A percentile compares a stretch with the other conserved stretches of the same genome.
Evolutionary conservation across 441 rosid species (phyloP).

Genomic region (Cnidoscolus chayamansa): DNA sequence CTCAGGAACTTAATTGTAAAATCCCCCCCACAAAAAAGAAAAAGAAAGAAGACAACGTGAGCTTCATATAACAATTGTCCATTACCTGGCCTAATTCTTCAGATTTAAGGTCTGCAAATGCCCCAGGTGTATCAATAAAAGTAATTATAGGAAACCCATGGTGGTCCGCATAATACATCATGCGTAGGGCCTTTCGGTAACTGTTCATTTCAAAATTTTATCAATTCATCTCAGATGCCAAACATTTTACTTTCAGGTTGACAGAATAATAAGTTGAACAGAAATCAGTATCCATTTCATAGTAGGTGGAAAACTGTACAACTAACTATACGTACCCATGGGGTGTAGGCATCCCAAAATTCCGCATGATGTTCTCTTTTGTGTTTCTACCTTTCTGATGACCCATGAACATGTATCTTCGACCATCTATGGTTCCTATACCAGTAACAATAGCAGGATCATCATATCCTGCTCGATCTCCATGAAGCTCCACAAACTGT

Average conservation of each 20-base stretch:
- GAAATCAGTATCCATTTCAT: conserved; percentile 10
- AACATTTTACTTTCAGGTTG: background rate
- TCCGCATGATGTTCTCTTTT: conserved; percentile 83
- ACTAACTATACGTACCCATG: conserved; percentile 63
- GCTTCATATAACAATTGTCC: conserved; percentile 6
- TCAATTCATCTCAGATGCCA: conserved; percentile 9
- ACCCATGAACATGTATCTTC: conserved; percentile 85
- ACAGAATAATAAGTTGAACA: background rate
- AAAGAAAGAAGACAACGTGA: background rate
- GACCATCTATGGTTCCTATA: conserved; percentile 81
- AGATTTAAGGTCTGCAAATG: conserved; percentile 78
- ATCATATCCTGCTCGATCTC: conserved; percentile 94
- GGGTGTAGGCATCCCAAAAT: conserved; percentile 99
- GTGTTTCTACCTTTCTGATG: conserved; percentile 98
- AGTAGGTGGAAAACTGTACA: conserved; percentile 8
- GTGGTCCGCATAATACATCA: conserved; percentile 94
- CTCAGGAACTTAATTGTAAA: no score
- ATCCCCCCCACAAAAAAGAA: background rate
- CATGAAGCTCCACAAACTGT: conserved; percentile 96
- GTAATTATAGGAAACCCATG: conserved; percentile 91
- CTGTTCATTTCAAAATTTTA: conserved; percentile 37
- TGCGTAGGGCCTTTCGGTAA: conserved; percentile 86
- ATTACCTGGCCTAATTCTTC: conserved; percentile 87
- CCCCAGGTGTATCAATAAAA: conserved; percentile 92
- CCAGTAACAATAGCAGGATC: conserved; percentile 97